These are phyloP conservation scores for Metschnikowia amazonensis DNA, from an alignment of 805 yeast species.

Conservation along the genomic window DNA sequence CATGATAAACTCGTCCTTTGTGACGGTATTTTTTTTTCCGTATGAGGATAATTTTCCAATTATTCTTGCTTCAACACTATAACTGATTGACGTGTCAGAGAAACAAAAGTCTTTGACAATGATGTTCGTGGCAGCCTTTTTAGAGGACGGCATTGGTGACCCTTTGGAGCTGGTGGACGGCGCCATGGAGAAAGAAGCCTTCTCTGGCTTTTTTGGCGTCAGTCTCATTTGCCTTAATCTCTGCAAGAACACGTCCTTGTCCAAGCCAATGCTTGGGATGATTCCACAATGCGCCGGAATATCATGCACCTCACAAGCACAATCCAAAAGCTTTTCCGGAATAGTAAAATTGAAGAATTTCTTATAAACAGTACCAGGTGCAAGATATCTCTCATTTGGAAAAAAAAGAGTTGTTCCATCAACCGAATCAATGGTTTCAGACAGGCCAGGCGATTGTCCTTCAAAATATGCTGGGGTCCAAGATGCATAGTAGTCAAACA, in stretches of 20 bases:
- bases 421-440: constrained; percentile 24
- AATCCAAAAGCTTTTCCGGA: constrained; percentile 32
- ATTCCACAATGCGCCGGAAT: constrained; percentile 24
- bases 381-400: constrained; percentile 23
- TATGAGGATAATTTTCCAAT: constrained; percentile 25
- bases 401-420: constrained; percentile 30
- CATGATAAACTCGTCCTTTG: constrained; percentile 23
- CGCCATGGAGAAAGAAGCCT: constrained; percentile 1
- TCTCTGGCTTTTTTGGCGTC: constrained; percentile 8
- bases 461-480: constrained; percentile 28
- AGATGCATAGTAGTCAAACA: constrained; percentile 30
- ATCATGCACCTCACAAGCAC: constrained; percentile 26
- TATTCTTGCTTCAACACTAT: constrained; percentile 27
- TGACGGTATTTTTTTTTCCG: constrained; percentile 8
- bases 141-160: background rate
- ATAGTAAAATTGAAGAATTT: constrained; percentile 39
- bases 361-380: constrained; percentile 25
- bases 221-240: constrained; percentile 17
- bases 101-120: constrained; percentile 26
- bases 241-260: constrained; percentile 24
- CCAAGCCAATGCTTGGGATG: constrained; percentile 25
- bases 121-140: constrained; percentile 5
- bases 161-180: background rate
- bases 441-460: constrained; percentile 3
- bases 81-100: constrained; percentile 27